phyloP scores from a whole-genome alignment of 768 basidiomycete genomes.

The Russula compacta region DNA sequence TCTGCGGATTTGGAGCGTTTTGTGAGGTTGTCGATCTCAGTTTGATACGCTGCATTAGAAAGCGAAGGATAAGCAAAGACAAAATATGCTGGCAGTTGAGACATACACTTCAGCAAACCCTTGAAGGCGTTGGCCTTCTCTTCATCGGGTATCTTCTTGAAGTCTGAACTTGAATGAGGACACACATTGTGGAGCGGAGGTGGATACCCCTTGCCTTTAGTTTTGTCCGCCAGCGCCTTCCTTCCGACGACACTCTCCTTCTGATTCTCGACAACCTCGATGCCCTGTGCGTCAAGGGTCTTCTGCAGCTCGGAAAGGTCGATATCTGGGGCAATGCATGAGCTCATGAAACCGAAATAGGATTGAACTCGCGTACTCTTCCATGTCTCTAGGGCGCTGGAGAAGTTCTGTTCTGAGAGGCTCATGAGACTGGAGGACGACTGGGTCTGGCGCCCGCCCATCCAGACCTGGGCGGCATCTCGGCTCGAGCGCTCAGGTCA shows the following conservation, averaged over 20 bases:
- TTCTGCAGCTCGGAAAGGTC: conserved; percentile 87
- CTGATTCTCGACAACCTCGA: conserved; percentile 97
- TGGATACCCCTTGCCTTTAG: conserved; percentile 62
- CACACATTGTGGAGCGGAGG: background rate
- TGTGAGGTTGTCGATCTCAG: conserved; percentile 92
- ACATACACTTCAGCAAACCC: conserved; percentile 73
- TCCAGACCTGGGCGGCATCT: background rate
- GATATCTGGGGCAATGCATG: conserved; percentile 47
- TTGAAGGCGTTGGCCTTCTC: conserved; percentile 88
- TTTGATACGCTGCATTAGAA: conserved; percentile 67
- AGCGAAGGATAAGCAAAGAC: background rate
- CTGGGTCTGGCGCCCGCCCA: background rate
- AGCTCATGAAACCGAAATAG: background rate
- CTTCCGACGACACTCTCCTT: conserved; percentile 93
- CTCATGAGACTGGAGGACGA: conserved; percentile 1
- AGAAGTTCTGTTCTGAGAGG: conserved; percentile 69
- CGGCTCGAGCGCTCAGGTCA: background rate
- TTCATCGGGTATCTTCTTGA: conserved; percentile 88
- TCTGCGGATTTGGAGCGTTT: conserved; percentile 88
- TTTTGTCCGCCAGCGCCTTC: conserved; percentile 91
- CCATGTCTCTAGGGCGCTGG: conserved; percentile 88
- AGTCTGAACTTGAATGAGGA: conserved; percentile 48
- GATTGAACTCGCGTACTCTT: conserved; percentile 42
- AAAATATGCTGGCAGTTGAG: background rate
- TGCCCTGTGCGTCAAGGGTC: conserved; percentile 82